Percentiles rank a stretch among this genome's conserved stretches.
These are phyloP conservation scores for Angophora floribunda DNA, from an alignment of 345 rosid genomes.

Conservation along the genomic window DNA sequence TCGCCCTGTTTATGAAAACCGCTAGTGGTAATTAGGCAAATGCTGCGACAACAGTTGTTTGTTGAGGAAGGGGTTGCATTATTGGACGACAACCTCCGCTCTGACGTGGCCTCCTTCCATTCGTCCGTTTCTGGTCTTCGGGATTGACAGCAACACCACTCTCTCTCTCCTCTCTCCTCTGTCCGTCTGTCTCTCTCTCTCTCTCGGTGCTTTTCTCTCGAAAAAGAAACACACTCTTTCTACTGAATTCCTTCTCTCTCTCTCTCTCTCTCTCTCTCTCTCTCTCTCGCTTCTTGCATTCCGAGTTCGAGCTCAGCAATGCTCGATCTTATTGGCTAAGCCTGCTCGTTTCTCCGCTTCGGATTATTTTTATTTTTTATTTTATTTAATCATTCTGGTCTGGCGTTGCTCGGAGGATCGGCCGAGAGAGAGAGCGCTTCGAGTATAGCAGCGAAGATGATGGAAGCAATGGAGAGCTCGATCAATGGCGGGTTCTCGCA, in stretches of 20 bases:
- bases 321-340: slow-evolving; percentile 24
- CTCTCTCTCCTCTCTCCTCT: slow-evolving; percentile 13
- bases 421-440: not conserved
- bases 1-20: not conserved
- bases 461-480: slow-evolving; percentile 62
- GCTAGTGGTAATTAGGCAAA: not conserved
- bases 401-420: not conserved
- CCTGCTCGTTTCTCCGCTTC: not conserved
- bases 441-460: slow-evolving; percentile 15
- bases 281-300: slow-evolving; percentile 7
- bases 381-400: not conserved
- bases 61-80: not conserved
- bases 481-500: slow-evolving; percentile 66
- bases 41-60: not conserved
- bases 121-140: slow-evolving; percentile 28
- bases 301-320: slow-evolving; percentile 30
- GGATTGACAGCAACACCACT: slow-evolving; percentile 30
- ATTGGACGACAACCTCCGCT: not conserved
- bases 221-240: not conserved
- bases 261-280: slow-evolving; percentile 6
- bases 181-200: slow-evolving; percentile 6
- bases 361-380: not conserved
- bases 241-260: not conserved
- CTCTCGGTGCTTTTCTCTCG: slow-evolving; percentile 5
- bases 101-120: slow-evolving; percentile 28